Conservation (phyloP, 2,329 filamentous ascomycete species). For the Atkinsonella hypoxylon region DNA sequence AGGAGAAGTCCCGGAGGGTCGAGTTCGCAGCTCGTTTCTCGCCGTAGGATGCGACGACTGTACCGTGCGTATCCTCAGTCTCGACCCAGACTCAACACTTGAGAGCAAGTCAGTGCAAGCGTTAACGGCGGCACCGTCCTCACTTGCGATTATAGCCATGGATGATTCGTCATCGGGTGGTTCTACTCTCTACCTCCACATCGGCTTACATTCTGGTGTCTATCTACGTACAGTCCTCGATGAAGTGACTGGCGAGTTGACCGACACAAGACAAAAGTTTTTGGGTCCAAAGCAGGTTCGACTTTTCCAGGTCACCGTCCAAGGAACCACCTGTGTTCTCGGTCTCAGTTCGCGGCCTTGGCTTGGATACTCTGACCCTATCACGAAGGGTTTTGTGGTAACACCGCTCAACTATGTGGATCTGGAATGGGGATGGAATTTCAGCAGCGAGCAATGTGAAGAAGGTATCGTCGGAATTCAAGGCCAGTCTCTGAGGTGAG, state of each 20-base stretch:
- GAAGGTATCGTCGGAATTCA: slow-evolving; percentile 93
- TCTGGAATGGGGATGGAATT: slow-evolving; percentile 91
- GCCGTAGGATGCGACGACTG: slow-evolving; percentile 96
- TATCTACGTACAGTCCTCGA: slow-evolving; percentile 93
- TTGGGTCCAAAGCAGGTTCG: slow-evolving; percentile 82
- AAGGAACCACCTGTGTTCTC: slow-evolving; percentile 73
- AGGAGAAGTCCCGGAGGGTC: slow-evolving; percentile 82
- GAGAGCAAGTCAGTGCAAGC: slow-evolving; percentile 94
- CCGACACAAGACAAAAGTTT: slow-evolving; percentile 89
- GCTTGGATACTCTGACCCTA: slow-evolving; percentile 84
- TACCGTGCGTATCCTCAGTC: slow-evolving; percentile 82
- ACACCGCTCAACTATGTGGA: slow-evolving; percentile 82
- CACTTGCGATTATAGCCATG: slow-evolving; percentile 89
- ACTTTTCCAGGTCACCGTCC: slow-evolving; percentile 81
- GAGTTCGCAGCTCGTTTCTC: slow-evolving; percentile 78
- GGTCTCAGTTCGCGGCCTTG: slow-evolving; percentile 90
- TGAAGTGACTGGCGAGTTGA: slow-evolving; percentile 88
- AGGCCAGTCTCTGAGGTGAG: slow-evolving; percentile 74
- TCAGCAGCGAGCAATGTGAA: slow-evolving; percentile 86
- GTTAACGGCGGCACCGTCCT: slow-evolving; percentile 77
- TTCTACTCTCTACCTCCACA: slow-evolving; percentile 84
- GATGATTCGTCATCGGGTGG: slow-evolving; percentile 83
- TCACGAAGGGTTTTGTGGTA: slow-evolving; percentile 79
- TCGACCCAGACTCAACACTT: slow-evolving; percentile 81
- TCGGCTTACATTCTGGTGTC: slow-evolving; percentile 88